These are phyloP conservation scores for Rhizoctonia solani DNA, from an alignment of 1,284 basidiomycete genomes.

Conservation along the genomic window DNA sequence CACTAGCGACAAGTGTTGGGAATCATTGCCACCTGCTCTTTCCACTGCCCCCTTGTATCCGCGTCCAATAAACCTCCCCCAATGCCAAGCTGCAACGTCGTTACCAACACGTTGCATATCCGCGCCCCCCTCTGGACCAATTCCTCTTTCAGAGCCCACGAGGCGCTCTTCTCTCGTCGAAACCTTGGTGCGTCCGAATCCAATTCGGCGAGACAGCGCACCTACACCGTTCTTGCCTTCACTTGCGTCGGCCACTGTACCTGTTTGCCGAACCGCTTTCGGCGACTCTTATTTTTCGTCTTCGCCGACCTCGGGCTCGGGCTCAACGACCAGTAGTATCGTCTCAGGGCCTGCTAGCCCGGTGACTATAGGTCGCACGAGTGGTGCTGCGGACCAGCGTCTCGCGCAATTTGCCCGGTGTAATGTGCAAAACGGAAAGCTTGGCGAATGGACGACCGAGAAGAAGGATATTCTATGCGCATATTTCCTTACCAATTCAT, in stretches of 20 bases:
- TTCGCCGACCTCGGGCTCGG: not conserved
- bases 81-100: too few relatives aligned
- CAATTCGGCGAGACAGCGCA: not conserved
- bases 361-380: too few relatives aligned
- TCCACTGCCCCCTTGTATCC: not conserved
- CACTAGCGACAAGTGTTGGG: not conserved
- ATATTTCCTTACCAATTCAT: constrained; percentile 21
- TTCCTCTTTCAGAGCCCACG: too few relatives aligned
- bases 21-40: not conserved
- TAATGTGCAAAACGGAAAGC: not conserved
- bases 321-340: too few relatives aligned
- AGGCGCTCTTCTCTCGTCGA: too few relatives aligned
- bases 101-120: not conserved
- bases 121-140: not conserved
- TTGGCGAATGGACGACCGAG: constrained; percentile 23
- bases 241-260: not conserved
- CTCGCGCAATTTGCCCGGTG: constrained; percentile 12
- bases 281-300: not conserved
- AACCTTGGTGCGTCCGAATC: not conserved
- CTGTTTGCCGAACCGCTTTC: not conserved
- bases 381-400: not conserved
- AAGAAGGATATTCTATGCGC: constrained; percentile 23
- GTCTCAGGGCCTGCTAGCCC: too few relatives aligned
- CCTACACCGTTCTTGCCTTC: not conserved
- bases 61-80: too few relatives aligned